These are phyloP conservation scores for Taiwanofungus camphoratus DNA, from an alignment of 1,284 basidiomycete genomes.

Conservation along the genomic window DNA sequence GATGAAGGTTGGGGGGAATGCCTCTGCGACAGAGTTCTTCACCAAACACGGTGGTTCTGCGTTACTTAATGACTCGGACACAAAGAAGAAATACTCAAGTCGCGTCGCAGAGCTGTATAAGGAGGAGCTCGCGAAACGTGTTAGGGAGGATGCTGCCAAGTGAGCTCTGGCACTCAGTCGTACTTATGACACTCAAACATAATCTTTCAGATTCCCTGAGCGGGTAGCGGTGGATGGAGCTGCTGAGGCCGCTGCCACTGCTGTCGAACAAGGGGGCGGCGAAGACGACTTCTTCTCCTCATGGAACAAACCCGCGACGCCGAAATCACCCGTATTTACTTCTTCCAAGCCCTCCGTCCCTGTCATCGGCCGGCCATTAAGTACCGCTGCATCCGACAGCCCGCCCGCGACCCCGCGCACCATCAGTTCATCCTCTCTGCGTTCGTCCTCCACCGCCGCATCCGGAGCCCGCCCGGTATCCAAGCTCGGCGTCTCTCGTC, in stretches of 20 bases:
- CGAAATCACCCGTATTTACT: conserved; percentile 40
- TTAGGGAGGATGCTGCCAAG: conserved; percentile 75
- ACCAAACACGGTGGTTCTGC: conserved; percentile 76
- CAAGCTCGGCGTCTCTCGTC: conserved; percentile 49
- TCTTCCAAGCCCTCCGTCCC: conserved; percentile 52
- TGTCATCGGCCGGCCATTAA: conserved; percentile 43
- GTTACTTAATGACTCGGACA: conserved; percentile 71
- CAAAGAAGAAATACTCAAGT: conserved; percentile 87
- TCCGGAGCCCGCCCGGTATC: conserved; percentile 32
- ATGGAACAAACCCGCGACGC: conserved; percentile 82
- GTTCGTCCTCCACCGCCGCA: conserved; percentile 37
- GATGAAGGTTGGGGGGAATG: conserved; percentile 97
- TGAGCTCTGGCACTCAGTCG: conserved; percentile 37
- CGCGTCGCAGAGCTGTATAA: conserved; percentile 85
- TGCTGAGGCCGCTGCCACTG: conserved; percentile 36
- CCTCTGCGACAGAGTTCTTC: conserved; percentile 87
- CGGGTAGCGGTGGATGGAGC: conserved; percentile 79
- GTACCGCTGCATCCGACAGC: conserved; percentile 32
- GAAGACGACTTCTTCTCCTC: conserved; percentile 95
- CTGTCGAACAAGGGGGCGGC: conserved; percentile 35
- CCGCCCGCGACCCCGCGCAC: conserved; percentile 47
- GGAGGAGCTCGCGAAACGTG: conserved; percentile 82
- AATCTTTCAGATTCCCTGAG: conserved; percentile 55
- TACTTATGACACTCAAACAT: background rate
- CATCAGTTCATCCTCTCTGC: conserved; percentile 55